phyloP scores from a whole-genome alignment of 2,329 filamentous ascomycete genomes.

The Achaetomium macrosporum region DNA sequence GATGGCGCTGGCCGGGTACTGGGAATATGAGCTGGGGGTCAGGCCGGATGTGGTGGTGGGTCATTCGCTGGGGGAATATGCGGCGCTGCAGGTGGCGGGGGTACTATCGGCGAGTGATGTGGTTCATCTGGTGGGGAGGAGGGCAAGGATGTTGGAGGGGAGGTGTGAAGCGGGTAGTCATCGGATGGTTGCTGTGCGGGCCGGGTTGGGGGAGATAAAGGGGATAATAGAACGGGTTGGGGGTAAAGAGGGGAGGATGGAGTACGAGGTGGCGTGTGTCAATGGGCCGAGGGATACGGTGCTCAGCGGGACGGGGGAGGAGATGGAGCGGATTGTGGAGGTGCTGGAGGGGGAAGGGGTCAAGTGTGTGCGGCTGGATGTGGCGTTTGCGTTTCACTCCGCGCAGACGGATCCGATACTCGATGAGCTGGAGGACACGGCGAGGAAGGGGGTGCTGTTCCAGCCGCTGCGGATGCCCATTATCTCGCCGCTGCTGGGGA shows the following conservation, averaged over 20 bases:
- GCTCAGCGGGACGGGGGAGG: slow-evolving; percentile 42
- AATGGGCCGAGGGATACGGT: slow-evolving; percentile 73
- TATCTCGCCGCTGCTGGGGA: slow-evolving; percentile 61
- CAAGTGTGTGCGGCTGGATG: slow-evolving; percentile 42
- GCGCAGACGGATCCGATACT: slow-evolving; percentile 49
- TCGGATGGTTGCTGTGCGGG: slow-evolving; percentile 44
- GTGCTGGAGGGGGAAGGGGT: slow-evolving; percentile 29
- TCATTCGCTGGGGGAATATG: slow-evolving; percentile 69
- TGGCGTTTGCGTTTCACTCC: slow-evolving; percentile 51
- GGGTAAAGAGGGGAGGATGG: slow-evolving; percentile 31
- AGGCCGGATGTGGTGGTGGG: slow-evolving; percentile 50
- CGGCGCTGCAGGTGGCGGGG: slow-evolving; percentile 63
- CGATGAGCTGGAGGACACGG: slow-evolving; percentile 49
- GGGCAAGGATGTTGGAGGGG: slow-evolving; percentile 58
- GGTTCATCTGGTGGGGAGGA: slow-evolving; percentile 63
- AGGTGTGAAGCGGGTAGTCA: slow-evolving; percentile 62
- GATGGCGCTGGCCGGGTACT: slow-evolving; percentile 52
- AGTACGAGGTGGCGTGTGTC: slow-evolving; percentile 58
- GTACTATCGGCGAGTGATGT: slow-evolving; percentile 69
- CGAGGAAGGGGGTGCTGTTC: slow-evolving; percentile 33
- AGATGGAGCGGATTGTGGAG: slow-evolving; percentile 41
- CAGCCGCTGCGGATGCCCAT: slow-evolving; percentile 49
- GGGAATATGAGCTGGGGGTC: slow-evolving; percentile 47
- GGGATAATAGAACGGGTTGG: slow-evolving; percentile 19
- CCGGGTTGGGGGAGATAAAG: background rate